Base-by-base conservation (phyloP, 176 grass and related monocot species). In the Eragrostis curvula region DNA sequence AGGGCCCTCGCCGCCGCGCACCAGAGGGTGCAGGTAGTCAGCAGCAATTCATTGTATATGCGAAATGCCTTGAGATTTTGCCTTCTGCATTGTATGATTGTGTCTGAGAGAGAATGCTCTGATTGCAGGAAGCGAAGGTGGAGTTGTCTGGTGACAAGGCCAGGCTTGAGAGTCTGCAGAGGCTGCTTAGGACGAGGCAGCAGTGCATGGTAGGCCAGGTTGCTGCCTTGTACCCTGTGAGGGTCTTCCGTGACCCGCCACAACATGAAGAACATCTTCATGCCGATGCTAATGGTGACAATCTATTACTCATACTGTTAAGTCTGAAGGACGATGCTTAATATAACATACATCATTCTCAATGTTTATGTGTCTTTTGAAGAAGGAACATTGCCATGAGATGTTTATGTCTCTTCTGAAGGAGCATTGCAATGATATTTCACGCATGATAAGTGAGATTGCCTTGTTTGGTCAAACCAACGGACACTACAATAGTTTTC, bases 161-260 rank as follows among this genome's bases (percentile, higher is more conserved):
- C 5, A 82, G 57, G 39, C 89, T 91, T 3, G 53, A 41, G 16
- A 66, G 50, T 75, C 56, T 87, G 29, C 85, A 81, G 55, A 81
- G 68, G 64, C 56, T 84, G 63, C 70, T 91, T 14, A 18, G 85
- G 85, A 67, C 20, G 56, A 91, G 64, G 75, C 81, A 87, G 69
- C 81, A 66, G 55, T 25, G 48, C 3, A 81, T 87, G 85, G 67
- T 91, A 5, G 57, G 6, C 40, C 85, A 91, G 81, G 81, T 91
- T 23, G 84, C 85, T 21, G 71, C 76, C 29, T n/a, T 91, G 70
- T 91, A 91, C 75, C 89, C 89, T 76, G 70, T 91, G 1, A 91
- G 9, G 17, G 71, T 61, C 57, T 84, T 91, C 64, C 80, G 62
- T 80, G 85, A 87, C 8, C 80, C 28, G 46, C 80, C 46, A 10